Evolutionary conservation across 257 asterid species (phyloP), one percentile per base, ranked within the genome.

Genomic region (Lantana camara): DNA sequence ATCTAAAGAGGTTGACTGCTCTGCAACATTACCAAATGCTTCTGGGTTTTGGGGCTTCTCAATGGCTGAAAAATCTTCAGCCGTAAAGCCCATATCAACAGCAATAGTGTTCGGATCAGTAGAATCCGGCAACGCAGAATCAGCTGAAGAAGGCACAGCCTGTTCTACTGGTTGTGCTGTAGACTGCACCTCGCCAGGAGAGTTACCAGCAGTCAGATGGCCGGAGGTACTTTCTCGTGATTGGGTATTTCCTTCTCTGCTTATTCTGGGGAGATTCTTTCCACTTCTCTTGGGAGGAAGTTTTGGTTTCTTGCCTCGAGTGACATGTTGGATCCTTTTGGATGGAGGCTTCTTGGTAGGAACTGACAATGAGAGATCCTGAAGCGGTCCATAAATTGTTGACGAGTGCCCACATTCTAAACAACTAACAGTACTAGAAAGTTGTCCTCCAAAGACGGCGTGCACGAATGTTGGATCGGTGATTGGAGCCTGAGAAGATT

Each of bases 361-460:
- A 74, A 90, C 89, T 3, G 97, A 87, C 82, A 93, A 78, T 0
- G 97, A 93, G 38, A 93, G 88, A 83, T 90, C 97, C 71, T 87
- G 73, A 77, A 82, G 82, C 7, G 96, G 92, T 73, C 90, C 99
- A 40, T 74, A 64, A 54, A 77, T 87, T 60, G 88, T 77, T 45
- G 99, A 94, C 37, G 90, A 69, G 74, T 85, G 85, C 35, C 88
- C 89, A 75, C 99, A 94, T 71, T 87, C 92, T 77, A 81, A 69
- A 82, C 99, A 93, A 49, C 83, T 78, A 75, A 88, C 90, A 14
- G 85, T 81, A 65, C 90, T 93, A 32, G 92, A 83, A 57, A 93
- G 90, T 40, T 78, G 75, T 23, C 99, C 99, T 11, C 99, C 97
- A 70, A 93, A 93, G 27, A 93, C 59, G 63, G 76, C 70, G 80